Percentiles rank a stretch among this genome's conserved stretches.
These are phyloP conservation scores for Pelagophyceae sp. DNA, from an alignment of 352 stramenopile species.

Conservation along the genomic window DNA sequence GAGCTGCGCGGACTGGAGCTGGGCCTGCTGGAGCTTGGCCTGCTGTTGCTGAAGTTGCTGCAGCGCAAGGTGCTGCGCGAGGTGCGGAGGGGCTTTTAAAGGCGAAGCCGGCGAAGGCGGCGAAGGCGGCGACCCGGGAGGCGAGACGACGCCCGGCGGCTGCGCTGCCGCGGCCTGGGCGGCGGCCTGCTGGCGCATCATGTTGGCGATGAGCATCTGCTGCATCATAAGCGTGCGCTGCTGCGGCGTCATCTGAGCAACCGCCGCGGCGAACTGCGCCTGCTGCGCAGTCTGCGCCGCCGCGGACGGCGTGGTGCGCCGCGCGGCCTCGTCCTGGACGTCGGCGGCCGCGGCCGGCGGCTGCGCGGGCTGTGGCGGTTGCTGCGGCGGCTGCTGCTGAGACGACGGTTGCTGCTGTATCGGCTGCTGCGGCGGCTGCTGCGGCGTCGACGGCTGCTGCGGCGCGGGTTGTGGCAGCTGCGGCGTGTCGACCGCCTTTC, in stretches of 20 bases:
- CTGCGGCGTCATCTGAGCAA: background rate
- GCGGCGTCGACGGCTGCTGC: background rate
- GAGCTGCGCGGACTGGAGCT: background rate
- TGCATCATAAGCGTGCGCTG: background rate
- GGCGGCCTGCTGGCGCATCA: background rate
- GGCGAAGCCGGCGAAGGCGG: no score
- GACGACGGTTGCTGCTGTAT: constrained; percentile 1
- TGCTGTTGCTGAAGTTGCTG: background rate
- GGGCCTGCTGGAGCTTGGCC: background rate
- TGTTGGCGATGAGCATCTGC: constrained; percentile 5
- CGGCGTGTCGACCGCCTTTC: background rate
- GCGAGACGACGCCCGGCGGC: background rate
- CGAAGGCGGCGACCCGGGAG: background rate
- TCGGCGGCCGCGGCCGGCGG: background rate
- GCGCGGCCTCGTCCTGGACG: background rate
- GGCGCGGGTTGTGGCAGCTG: background rate
- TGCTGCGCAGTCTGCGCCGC: background rate
- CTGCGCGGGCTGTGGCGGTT: background rate
- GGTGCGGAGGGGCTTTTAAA: no score
- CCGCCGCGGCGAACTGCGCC: background rate
- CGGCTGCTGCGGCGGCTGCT: background rate
- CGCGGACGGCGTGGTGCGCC: background rate
- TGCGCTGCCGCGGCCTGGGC: background rate
- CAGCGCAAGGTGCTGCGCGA: background rate
- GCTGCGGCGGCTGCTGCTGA: background rate